phyloP scores from a whole-genome alignment of 2,329 filamentous ascomycete genomes.

The Dichotomopilus funicola region DNA sequence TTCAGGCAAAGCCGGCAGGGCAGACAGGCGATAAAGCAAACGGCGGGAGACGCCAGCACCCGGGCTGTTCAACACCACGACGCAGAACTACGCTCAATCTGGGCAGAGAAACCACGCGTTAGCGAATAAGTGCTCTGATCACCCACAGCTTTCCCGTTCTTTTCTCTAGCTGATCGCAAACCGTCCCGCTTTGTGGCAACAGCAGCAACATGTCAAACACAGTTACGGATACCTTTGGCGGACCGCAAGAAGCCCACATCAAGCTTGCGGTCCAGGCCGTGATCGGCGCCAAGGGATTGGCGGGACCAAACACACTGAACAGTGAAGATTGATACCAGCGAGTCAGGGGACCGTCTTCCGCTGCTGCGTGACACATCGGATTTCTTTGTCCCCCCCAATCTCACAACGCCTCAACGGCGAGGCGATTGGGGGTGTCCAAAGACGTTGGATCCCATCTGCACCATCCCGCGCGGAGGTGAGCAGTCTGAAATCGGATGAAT shows the following conservation, averaged over 20 bases:
- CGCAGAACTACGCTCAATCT: not conserved
- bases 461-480: not conserved
- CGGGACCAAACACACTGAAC: slow-evolving; percentile 2
- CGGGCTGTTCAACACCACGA: too few relatives aligned
- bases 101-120: not conserved
- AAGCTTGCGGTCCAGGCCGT: slow-evolving; percentile 13
- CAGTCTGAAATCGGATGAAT: not conserved
- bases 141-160: too few relatives aligned
- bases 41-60: not conserved
- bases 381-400: not conserved
- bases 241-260: not conserved
- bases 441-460: not conserved
- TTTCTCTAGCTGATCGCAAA: too few relatives aligned
- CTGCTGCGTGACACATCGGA: not conserved
- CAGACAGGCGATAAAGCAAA: not conserved
- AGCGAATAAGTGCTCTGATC: too few relatives aligned
- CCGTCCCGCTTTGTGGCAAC: too few relatives aligned
- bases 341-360: too few relatives aligned
- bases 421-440: not conserved
- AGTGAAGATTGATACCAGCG: too few relatives aligned
- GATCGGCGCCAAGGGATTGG: slow-evolving; percentile 15
- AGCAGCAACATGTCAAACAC: too few relatives aligned
- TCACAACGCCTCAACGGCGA: not conserved
- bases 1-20: not conserved
- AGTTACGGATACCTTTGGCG: not conserved